These are phyloP conservation scores for Tuber aestivum DNA, from an alignment of 495 filamentous ascomycete species.

Conservation along the genomic window DNA sequence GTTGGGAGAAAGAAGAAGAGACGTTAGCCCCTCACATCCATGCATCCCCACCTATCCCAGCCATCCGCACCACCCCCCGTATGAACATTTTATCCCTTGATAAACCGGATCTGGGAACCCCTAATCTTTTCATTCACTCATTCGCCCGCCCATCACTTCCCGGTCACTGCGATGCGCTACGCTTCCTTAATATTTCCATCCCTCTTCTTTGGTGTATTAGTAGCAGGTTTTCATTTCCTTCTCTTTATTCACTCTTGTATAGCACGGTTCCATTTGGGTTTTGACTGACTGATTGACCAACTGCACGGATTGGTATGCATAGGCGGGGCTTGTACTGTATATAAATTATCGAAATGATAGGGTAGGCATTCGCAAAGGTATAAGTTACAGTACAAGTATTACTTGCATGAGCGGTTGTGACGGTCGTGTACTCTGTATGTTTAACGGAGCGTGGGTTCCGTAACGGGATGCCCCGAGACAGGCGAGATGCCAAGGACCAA, in stretches of 20 bases:
- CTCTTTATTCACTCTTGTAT: background rate
- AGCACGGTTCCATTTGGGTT: background rate
- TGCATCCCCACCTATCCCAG: background rate
- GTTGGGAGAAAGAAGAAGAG: constrained; percentile 5
- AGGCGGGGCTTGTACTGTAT: background rate
- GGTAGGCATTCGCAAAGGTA: background rate
- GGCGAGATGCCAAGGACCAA: background rate
- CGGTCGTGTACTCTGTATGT: background rate
- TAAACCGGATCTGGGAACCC: background rate
- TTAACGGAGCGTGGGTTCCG: background rate
- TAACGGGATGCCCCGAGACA: background rate
- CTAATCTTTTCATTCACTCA: background rate
- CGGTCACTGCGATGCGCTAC: background rate
- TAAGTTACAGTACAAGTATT: background rate
- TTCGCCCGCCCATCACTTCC: background rate
- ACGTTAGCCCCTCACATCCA: background rate
- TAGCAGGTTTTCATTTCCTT: background rate
- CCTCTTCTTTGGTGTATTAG: background rate
- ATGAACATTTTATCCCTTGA: background rate
- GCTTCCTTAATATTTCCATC: background rate
- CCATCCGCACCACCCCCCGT: background rate
- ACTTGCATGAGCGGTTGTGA: background rate
- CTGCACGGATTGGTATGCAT: background rate
- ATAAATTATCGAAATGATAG: background rate
- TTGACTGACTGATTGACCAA: background rate